Base-by-base conservation (phyloP, 2,329 filamentous ascomycete genomes). In the Hymenoscyphus fraxineus region DNA sequence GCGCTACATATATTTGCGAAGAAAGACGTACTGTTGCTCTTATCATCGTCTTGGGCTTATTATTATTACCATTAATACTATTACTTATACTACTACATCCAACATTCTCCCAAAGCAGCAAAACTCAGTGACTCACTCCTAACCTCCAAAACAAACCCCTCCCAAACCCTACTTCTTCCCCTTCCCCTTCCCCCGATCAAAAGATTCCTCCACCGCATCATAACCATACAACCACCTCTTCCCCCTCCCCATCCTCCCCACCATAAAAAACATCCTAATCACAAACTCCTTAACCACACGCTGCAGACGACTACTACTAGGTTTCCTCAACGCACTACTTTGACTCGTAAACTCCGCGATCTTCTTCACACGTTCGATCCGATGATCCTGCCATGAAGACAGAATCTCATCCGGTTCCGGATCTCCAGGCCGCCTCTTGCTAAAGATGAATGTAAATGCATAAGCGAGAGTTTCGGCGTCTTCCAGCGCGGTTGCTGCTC, bases 401-500 rank as follows among this genome's bases (percentile, higher is more conserved):
- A 56, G 54, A 1, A 56, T 10, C 15, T 56, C 7, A 6, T 56
- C 22, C 2, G 54, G 27, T 27, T 56, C 31, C 7, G 22, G 54
- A 10, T 31, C 44, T 41, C 9, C 10, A 12, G 4, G 55, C 31
- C 3, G 27, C 16, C 40, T 19, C 19, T 51, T 31, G 3, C 13
- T 15, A 47, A 55, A 59, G 12, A 63, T 15, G n/a, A 47, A 39
- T 27, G 62, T 31, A 10, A 65, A 31, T 10, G 56, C 39, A 19
- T 65, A 59, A 12, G 64, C 77, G 15, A 83, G 75, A 0, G 76
- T 77, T 59, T 79, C 79, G 0, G 80, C 78, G 62, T 85, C 82
- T 66, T 84, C 82, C 35, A 81, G 78, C 0, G 79, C 79, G 58
- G 80, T 78, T 59, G 77, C 75, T 0, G 77, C 75, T 0, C 80